Conservation (phyloP, 2,329 filamentous ascomycete genomes). For the Penicillium sp. region DNA sequence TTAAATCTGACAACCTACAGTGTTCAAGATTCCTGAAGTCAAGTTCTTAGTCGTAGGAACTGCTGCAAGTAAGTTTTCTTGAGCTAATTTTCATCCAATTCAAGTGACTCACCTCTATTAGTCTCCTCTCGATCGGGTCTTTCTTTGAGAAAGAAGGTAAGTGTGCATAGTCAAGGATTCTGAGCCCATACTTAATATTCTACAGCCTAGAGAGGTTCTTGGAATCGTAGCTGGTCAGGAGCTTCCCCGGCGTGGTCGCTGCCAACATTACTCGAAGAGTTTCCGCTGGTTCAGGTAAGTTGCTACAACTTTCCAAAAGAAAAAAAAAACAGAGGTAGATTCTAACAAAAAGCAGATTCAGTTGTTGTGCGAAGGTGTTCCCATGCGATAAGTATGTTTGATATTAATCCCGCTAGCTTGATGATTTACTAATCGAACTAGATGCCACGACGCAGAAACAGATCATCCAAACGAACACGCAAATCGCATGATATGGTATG, state of each 20-base stretch:
- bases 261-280: constrained; percentile 55
- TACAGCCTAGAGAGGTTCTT: constrained; percentile 51
- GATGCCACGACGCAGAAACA: constrained; percentile 71
- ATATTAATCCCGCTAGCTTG: not conserved
- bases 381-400: constrained; percentile 54
- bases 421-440: constrained; percentile 25
- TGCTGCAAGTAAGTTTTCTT: constrained; percentile 44
- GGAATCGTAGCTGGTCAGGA: constrained; percentile 57
- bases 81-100: not conserved
- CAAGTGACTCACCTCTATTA: constrained; percentile 13
- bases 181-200: not conserved
- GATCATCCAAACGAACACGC: constrained; percentile 79
- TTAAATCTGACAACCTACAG: constrained; percentile 25
- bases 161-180: not conserved
- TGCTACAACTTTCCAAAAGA: not conserved
- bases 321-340: not conserved
- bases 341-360: constrained; percentile 45
- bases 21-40: constrained; percentile 73
- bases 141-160: constrained; percentile 40
- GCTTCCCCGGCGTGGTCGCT: constrained; percentile 54
- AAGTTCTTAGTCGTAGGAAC: constrained; percentile 72
- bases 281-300: constrained; percentile 58
- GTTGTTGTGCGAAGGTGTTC: constrained; percentile 58
- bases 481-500: constrained; percentile 74
- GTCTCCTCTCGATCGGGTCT: constrained; percentile 32